Conservation (phyloP, 2,329 filamentous ascomycete genomes). For the Magnaporthiopsis poae region DNA sequence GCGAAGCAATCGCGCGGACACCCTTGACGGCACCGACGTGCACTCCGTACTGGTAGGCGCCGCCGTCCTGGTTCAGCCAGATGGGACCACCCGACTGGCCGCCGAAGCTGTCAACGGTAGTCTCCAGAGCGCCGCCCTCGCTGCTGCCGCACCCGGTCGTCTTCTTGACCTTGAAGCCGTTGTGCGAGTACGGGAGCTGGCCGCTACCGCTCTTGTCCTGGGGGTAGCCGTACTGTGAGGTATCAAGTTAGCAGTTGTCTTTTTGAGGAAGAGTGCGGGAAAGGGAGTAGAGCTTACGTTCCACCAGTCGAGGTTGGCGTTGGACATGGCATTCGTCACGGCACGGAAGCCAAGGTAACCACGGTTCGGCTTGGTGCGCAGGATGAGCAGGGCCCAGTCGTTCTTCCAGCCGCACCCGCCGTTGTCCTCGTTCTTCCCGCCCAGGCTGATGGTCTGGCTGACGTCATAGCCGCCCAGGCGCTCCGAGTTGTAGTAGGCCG, state of each 20-base stretch:
- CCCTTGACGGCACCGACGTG: background rate
- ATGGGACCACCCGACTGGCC: slow-evolving; percentile 3
- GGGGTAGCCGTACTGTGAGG: background rate
- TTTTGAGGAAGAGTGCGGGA: background rate
- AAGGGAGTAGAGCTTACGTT: background rate
- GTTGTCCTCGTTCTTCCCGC: background rate
- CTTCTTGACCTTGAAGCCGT: background rate
- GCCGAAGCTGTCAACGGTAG: background rate
- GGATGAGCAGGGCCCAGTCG: slow-evolving; percentile 15
- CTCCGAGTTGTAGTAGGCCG: slow-evolving; percentile 7
- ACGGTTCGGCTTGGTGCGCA: background rate
- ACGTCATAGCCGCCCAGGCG: slow-evolving; percentile 1
- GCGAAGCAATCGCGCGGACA: background rate
- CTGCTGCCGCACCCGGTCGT: background rate
- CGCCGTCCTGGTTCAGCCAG: background rate
- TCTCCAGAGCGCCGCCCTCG: slow-evolving; percentile 1
- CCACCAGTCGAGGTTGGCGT: background rate
- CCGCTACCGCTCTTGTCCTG: background rate
- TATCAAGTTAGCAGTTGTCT: background rate
- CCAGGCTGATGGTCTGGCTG: slow-evolving; percentile 1
- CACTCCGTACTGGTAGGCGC: background rate
- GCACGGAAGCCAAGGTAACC: slow-evolving; percentile 3
- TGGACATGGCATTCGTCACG: background rate
- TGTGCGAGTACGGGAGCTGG: slow-evolving; percentile 1
- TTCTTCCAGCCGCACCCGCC: slow-evolving; percentile 10